Conservation (phyloP, 1,139 yeast species). For the Diutina pseudorugosa region DNA sequence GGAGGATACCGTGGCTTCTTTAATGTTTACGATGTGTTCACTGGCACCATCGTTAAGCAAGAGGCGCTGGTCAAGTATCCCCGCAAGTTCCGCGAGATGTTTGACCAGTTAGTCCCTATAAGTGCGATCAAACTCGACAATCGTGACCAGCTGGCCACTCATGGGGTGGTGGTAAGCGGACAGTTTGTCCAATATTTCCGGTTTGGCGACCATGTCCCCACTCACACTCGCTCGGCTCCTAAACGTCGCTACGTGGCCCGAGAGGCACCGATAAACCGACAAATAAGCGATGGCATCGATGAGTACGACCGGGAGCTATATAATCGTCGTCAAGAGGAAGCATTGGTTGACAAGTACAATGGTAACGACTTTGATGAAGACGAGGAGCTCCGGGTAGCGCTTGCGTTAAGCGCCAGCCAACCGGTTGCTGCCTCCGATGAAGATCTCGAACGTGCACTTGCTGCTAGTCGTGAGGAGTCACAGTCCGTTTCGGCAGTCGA, state of each 20-base stretch:
- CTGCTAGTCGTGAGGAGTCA: not conserved
- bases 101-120: slow-evolving; percentile 19
- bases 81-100: slow-evolving; percentile 16
- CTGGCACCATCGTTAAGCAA: slow-evolving; percentile 28
- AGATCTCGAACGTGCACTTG: not conserved
- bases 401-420: slow-evolving; percentile 37
- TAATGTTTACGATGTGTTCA: slow-evolving; percentile 48
- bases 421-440: not conserved
- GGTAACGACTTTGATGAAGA: slow-evolving; percentile 26
- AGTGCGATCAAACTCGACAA: slow-evolving; percentile 8
- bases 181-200: slow-evolving; percentile 52
- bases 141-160: slow-evolving; percentile 7
- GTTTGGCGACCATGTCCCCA: slow-evolving; percentile 30
- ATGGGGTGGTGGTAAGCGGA: slow-evolving; percentile 43
- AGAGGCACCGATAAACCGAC: not conserved
- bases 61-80: slow-evolving; percentile 13
- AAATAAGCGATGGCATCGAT: not conserved
- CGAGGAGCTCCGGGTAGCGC: slow-evolving; percentile 38
- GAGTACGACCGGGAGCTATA: not conserved
- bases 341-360: slow-evolving; percentile 32
- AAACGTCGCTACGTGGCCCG: not conserved
- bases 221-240: no score
- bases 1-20: slow-evolving; percentile 57
- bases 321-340: slow-evolving; percentile 10
- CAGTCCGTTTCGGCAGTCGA: not conserved